Conservation (phyloP, 345 rosid species). For the Raphanus raphanistrum region DNA sequence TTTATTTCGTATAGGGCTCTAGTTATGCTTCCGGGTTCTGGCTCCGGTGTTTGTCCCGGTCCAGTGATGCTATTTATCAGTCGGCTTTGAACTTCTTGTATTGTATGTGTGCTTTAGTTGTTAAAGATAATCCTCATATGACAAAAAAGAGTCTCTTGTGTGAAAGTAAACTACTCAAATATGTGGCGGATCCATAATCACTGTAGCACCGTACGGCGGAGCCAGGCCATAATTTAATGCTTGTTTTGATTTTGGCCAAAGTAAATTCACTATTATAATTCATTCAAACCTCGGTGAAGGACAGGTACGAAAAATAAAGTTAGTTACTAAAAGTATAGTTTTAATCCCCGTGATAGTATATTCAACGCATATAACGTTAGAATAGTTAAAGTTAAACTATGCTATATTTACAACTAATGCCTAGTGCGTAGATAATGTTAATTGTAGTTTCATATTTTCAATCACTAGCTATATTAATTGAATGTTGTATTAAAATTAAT, state of each 20-base stretch:
- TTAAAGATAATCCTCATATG: too few relatives aligned
- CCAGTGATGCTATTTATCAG: too few relatives aligned
- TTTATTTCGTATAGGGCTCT: too few relatives aligned
- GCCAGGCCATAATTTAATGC: not conserved
- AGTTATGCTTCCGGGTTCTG: too few relatives aligned
- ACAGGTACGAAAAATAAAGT: not conserved
- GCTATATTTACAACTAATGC: not conserved
- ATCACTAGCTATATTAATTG: not conserved
- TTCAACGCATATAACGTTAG: not conserved
- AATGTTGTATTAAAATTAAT: not conserved
- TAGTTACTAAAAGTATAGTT: not conserved
- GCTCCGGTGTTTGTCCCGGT: too few relatives aligned
- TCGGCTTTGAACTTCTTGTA: too few relatives aligned
- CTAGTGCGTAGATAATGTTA: not conserved
- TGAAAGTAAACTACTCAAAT: not conserved
- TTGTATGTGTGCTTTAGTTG: too few relatives aligned
- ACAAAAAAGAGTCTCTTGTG: not conserved
- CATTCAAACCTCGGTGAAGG: not conserved
- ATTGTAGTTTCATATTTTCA: not conserved
- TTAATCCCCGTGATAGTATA: not conserved
- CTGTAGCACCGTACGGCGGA: not conserved
- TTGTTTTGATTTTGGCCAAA: not conserved
- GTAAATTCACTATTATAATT: not conserved
- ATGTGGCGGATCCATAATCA: not conserved
- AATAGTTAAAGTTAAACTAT: not conserved